Conservation (phyloP, 139 green algal genomes). For the Tetradesmus lagerheimii region DNA sequence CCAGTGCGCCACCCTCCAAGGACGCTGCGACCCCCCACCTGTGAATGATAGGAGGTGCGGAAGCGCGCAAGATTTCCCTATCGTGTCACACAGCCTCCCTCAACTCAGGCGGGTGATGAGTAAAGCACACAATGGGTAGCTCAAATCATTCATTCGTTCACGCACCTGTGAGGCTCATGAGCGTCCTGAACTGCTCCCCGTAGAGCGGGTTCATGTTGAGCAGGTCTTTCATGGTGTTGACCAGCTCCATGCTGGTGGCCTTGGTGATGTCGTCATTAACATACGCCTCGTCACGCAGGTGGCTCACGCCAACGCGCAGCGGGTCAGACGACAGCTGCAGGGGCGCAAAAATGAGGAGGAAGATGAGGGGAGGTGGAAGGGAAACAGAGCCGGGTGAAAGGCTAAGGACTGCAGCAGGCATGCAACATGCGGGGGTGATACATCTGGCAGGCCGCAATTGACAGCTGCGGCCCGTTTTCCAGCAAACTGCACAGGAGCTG, state of each 20-base stretch:
- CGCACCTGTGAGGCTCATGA: constrained; percentile 57
- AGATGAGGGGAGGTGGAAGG: not conserved
- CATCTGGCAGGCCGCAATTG: too few species aligned
- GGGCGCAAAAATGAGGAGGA: constrained; percentile 36
- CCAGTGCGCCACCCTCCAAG: too few species aligned
- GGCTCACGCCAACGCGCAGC: constrained; percentile 84
- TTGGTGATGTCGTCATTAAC: constrained; percentile 88
- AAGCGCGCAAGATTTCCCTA: too few species aligned
- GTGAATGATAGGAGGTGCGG: too few species aligned
- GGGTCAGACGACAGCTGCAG: constrained; percentile 70
- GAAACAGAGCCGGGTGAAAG: too few species aligned
- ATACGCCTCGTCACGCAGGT: constrained; percentile 90
- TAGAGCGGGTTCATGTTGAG: constrained; percentile 96
- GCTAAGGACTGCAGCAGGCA: not conserved
- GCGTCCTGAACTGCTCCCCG: constrained; percentile 93
- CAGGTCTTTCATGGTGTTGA: constrained; percentile 95
- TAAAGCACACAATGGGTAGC: too few species aligned
- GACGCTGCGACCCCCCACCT: too few species aligned
- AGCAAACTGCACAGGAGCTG: not conserved
- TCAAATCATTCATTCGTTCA: too few species aligned
- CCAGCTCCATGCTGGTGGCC: constrained; percentile 95
- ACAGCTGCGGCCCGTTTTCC: not conserved
- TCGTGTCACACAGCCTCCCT: too few species aligned
- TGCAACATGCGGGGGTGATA: too few species aligned
- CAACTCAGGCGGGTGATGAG: too few species aligned